Evolutionary conservation across 768 basidiomycete species (phyloP), one percentile per base, ranked within the genome.

Genomic region (Serendipita sp.): DNA sequence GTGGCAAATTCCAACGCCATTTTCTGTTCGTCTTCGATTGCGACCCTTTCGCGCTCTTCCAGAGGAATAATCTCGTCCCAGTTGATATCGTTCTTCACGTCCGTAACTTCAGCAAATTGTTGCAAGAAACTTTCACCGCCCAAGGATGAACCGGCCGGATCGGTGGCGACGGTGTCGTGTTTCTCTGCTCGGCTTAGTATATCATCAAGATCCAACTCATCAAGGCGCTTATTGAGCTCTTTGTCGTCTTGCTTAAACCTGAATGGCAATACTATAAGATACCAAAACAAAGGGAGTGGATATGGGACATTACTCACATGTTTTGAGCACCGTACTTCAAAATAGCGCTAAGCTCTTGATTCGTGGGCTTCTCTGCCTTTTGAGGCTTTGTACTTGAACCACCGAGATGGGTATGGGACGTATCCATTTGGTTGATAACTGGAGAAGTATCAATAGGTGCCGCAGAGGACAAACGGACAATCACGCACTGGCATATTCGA

Each of bases 371-470:
- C 68, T 87, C 87, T 2, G 88, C 82, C 72, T 91, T 92, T 66
- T 79, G 74, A 23, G 81, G 73, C 62, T 89, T 88, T 40, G 40
- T 23, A 23, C 23, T 23, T 71, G 86, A 88, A 64, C 74, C 69
- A 71, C 91, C 86, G 63, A 99, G 83, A 75, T 97, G 91, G 46
- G 91, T 90, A 68, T 97, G 96, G 45, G 94, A 93, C 27, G 96
- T 99, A 76, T 99, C 96, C 89, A 98, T 96, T 76, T 98, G 95
- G 75, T 97, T 96, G 79, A 99, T 97, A 77, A 99, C 93, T 96
- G n/a, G 13, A 48, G 29, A 62, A 66, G 48, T 53, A 66, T 29
- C 34, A 64, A 63, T 52, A 45, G 46, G 45, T 4, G n/a, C 11
- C 31, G 29, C 13, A 34, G 55, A 62, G 10, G 16, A 16, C 37